Evolutionary conservation across 73 alveolate species (phyloP).

Genomic region (Effrenium voratum): DNA sequence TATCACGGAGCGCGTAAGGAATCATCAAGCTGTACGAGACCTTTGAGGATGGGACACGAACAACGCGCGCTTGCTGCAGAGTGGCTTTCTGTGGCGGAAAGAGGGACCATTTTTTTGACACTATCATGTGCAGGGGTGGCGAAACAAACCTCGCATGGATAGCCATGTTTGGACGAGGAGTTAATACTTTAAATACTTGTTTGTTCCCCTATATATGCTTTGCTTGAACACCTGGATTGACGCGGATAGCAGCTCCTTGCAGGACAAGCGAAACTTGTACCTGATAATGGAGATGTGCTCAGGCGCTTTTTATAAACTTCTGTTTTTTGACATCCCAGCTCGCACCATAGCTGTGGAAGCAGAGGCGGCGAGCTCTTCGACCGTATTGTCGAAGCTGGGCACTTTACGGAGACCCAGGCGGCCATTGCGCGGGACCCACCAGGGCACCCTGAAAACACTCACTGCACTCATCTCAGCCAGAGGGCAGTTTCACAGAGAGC

Average conservation of each 20-base stretch:
- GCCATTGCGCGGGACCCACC: slow-evolving; percentile 36
- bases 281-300: slow-evolving; percentile 96
- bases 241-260: too few species aligned
- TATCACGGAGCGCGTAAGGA: too few species aligned
- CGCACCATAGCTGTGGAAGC: background rate
- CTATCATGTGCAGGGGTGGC: too few species aligned
- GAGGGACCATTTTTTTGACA: background rate
- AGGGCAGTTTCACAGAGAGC: background rate
- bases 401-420: slow-evolving; percentile 62
- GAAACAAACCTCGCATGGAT: too few species aligned
- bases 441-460: background rate
- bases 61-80: background rate
- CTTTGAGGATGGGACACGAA: slow-evolving; percentile 90
- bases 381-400: slow-evolving; percentile 92
- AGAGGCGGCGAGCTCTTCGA: slow-evolving; percentile 96
- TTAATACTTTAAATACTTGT: too few species aligned
- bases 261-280: slow-evolving; percentile 95
- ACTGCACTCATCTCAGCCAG: background rate
- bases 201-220: too few species aligned
- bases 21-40: slow-evolving; percentile 96
- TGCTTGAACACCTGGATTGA: too few species aligned
- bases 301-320: background rate
- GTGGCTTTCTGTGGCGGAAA: background rate
- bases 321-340: background rate
- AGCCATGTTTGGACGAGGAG: too few species aligned